These are phyloP conservation scores for Corniculantispora saksenae DNA, from an alignment of 2,329 filamentous ascomycete species.

Conservation along the genomic window DNA sequence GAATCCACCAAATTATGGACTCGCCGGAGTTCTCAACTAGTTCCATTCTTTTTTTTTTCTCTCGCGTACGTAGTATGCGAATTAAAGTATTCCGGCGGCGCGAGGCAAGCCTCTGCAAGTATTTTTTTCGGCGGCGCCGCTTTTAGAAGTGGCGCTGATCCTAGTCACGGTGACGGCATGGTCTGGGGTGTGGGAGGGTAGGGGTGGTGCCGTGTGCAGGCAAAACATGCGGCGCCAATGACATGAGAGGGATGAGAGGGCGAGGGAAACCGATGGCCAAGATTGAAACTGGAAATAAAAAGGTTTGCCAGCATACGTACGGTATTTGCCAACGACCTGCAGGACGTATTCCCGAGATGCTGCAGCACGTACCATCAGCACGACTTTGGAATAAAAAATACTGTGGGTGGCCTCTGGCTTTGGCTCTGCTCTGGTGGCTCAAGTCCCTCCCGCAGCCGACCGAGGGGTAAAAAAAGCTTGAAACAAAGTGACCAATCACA, in stretches of 20 bases:
- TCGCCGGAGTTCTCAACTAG: too few relatives aligned
- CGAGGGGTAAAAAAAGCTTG: conserved; percentile 6
- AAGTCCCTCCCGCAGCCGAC: not conserved
- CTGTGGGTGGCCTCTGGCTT: too few relatives aligned
- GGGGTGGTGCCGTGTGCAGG: not conserved
- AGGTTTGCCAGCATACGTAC: too few relatives aligned
- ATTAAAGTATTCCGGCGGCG: not conserved
- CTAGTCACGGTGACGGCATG: conserved; percentile 10
- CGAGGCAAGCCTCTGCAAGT: not conserved
- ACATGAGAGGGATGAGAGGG: not conserved
- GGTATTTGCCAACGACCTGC: too few relatives aligned
- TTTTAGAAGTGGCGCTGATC: conserved; percentile 18
- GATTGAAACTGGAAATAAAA: not conserved
- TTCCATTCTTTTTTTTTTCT: not conserved
- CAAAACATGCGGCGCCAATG: not conserved
- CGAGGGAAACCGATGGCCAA: not conserved
- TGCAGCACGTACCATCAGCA: too few relatives aligned
- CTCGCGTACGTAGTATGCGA: not conserved
- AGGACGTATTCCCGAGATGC: too few relatives aligned
- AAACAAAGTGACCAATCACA: conserved; percentile 15
- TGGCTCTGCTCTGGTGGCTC: too few relatives aligned
- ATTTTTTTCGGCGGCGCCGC: conserved; percentile 13
- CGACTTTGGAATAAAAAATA: too few relatives aligned
- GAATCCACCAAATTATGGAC: conserved; percentile 13
- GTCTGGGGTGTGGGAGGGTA: not conserved